Evolutionary conservation across 441 rosid genomes (phyloP).

Genomic region (Gossypium gossypioides): DNA sequence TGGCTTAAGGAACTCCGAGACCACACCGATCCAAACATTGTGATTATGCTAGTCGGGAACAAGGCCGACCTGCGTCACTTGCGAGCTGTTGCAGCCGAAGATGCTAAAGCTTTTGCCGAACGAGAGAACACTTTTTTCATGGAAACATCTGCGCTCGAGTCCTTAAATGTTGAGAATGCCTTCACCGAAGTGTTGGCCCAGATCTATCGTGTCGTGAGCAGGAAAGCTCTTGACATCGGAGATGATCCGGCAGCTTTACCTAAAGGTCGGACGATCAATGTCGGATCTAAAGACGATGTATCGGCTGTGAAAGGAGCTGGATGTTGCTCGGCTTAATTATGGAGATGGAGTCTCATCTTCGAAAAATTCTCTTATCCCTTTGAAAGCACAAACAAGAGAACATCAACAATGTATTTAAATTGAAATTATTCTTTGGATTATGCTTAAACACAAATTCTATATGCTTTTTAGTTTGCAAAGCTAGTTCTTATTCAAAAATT

Average conservation of each 20-base stretch:
- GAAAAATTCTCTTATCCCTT: neutral
- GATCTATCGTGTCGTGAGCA: conserved; percentile 49
- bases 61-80: conserved; percentile 60
- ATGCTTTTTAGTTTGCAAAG: too few species aligned
- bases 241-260: conserved; percentile 60
- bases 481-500: too few species aligned
- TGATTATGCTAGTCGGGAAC: conserved; percentile 64
- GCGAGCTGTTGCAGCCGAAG: conserved; percentile 45
- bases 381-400: conserved; percentile 7
- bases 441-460: neutral
- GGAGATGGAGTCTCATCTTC: neutral
- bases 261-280: conserved; percentile 51
- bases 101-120: conserved; percentile 44
- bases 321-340: conserved; percentile 54
- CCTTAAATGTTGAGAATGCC: conserved; percentile 51
- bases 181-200: conserved; percentile 58
- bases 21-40: conserved; percentile 54
- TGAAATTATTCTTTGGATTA: neutral
- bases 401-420: neutral
- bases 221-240: conserved; percentile 51
- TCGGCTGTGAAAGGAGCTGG: conserved; percentile 48
- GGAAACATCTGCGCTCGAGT: conserved; percentile 64
- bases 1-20: conserved; percentile 55
- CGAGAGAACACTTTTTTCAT: conserved; percentile 46
- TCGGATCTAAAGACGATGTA: conserved; percentile 50